Percentiles rank a stretch among this genome's conserved stretches.
These are phyloP conservation scores for Phytophthora uliginosa DNA, from an alignment of 352 stramenopile genomes.

Conservation along the genomic window DNA sequence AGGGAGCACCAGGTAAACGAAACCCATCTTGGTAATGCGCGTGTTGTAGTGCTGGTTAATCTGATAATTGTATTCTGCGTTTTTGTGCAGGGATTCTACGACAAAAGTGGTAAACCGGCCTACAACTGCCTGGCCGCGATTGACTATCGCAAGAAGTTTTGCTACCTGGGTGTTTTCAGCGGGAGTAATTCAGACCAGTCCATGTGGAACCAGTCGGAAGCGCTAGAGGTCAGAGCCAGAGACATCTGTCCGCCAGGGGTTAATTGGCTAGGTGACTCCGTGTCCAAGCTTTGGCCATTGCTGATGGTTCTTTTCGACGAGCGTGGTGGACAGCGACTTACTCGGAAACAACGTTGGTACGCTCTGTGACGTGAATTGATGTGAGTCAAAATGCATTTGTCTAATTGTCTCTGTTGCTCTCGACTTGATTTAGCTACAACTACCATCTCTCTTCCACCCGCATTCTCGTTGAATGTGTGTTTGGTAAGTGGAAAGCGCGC, in stretches of 20 bases:
- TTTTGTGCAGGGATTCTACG: background rate
- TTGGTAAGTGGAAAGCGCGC: background rate
- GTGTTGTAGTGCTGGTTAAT: background rate
- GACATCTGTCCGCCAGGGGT: background rate
- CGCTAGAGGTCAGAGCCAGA: background rate
- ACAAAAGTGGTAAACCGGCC: slow-evolving; percentile 9
- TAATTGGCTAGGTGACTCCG: slow-evolving; percentile 7
- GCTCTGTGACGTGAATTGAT: too few species aligned
- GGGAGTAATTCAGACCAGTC: slow-evolving; percentile 17
- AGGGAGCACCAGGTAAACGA: background rate
- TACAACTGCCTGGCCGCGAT: slow-evolving; percentile 10
- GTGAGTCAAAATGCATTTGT: too few species aligned
- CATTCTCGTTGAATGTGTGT: background rate
- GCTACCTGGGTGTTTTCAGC: slow-evolving; percentile 7
- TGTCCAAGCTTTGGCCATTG: slow-evolving; percentile 13
- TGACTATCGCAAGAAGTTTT: slow-evolving; percentile 6
- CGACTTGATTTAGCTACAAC: background rate
- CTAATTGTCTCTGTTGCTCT: too few species aligned
- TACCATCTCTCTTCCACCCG: background rate
- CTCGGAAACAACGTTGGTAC: slow-evolving; percentile 10
- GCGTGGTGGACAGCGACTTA: background rate
- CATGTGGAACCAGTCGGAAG: slow-evolving; percentile 13
- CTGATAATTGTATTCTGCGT: too few species aligned
- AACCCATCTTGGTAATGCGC: background rate
- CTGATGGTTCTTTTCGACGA: slow-evolving; percentile 13